Base-by-base conservation (phyloP, 208 protist genomes). In the Strigomonas culicis region DNA sequence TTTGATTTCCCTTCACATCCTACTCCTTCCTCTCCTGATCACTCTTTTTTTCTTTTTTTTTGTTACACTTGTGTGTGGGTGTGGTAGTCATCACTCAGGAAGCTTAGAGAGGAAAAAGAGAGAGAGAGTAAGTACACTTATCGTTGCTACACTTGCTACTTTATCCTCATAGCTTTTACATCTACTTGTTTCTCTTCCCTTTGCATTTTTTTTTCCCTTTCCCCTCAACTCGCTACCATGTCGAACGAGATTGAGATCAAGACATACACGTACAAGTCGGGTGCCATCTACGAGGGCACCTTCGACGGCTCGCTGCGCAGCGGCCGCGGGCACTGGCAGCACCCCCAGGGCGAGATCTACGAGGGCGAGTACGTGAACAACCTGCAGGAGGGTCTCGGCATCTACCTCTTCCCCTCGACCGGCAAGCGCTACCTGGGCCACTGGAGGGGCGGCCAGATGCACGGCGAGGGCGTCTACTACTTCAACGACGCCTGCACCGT, bases 341-440 rank as follows among this genome's bases (percentile, higher is more conserved):
- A 93, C 65, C 86, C 89, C 0, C 60, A 81, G 15, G 92, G 92
- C 27, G 88, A 95, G 64, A 74, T 50, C 21, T 97, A 95, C 65
- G 88, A 95, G 60, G 91, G 91, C 25, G 83, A 97, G 75, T 97
- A 94, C 74, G 63, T 74, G 17, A 62, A 92, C 41, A 94, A 97
- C 72, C 87, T 86, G 68, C 79, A 86, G 71, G 65, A 97, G 11
- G 91, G 91, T 10, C 78, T 90, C 52, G 91, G 91, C 65, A 68
- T 92, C 21, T 97, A 97, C 67, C 66, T 68, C 41, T 94, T 90
- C 66, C 52, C 59, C 6, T 62, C 76, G 46, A 80, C 81, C 25
- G 87, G 89, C 32, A 91, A 93, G 67, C 63, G 64, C 39, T 97
- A 94, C 74, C 31, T 94, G 11, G 92, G 92, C n/a, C 66, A 89